Evolutionary conservation across 1,284 basidiomycete genomes (phyloP), one percentile per base, ranked within the genome.

Genomic region (Hymenochaete sp.): DNA sequence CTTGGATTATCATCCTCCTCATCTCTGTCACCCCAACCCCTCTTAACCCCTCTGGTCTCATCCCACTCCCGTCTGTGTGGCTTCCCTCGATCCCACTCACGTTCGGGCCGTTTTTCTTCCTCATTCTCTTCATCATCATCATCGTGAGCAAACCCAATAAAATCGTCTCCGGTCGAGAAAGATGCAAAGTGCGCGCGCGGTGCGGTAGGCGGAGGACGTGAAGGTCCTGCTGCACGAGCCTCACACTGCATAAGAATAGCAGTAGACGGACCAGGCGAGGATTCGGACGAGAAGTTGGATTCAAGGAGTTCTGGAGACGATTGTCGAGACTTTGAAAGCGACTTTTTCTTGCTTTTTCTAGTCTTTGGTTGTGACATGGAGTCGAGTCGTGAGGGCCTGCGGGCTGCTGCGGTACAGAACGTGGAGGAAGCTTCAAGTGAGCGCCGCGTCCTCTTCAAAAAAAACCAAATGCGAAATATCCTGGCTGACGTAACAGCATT

Each of bases 1-100:
- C 67, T 57, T 82, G 74, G 58, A 74, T 77, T 61, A 75, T 75
- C 63, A 66, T 76, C 46, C 65, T 63, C 53, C 51, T 72, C 77
- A 55, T 68, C 66, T 32, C 61, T 64, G 51, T 77, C 75, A 42
- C 73, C 50, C 58, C 60, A 55, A 70, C 71, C 22, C 71, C 57
- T 55, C 70, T 73, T 43, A 53, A 56, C 33, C 65, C 59, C 10
- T 53, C 24, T 22, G 11, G 16, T 16, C 33, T 37, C 13, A 38
- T 44, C 35, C 47, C 39, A 19, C 41, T 26, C 29, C 39, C 24
- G 25, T 45, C 36, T 26, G 7, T 38, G 39, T 22, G 33, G 39
- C 10, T 40, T 44, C 24, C 38, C 48, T 25, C 22, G 29, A 32
- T 44, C 44, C 42, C 43, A 41, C 24, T 49, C 43, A 8, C 43